Conservation (phyloP, 495 filamentous ascomycete species). For the Bombardia bombarda region DNA sequence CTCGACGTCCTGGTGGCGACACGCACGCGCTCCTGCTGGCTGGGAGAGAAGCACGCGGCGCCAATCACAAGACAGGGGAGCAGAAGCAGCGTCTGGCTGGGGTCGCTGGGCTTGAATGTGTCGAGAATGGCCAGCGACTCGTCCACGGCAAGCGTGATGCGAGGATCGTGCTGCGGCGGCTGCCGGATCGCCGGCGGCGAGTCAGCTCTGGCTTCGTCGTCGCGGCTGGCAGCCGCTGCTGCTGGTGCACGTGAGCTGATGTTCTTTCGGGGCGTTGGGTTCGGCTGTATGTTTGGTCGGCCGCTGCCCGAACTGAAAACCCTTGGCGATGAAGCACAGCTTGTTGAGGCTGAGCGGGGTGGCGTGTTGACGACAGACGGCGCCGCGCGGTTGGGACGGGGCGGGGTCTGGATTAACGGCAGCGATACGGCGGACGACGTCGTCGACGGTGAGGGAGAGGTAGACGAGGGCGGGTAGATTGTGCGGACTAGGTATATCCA, state of each 20-base stretch:
- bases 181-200: slow-evolving; percentile 44
- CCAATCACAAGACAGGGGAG: slow-evolving; percentile 86
- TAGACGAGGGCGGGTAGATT: slow-evolving; percentile 52
- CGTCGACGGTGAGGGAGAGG: slow-evolving; percentile 17
- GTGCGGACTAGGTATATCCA: slow-evolving; percentile 89
- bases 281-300: slow-evolving; percentile 2
- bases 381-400: not conserved
- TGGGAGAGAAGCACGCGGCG: slow-evolving; percentile 65
- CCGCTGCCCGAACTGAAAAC: slow-evolving; percentile 4
- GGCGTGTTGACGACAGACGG: slow-evolving; percentile 25
- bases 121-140: slow-evolving; percentile 60
- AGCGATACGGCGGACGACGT: slow-evolving; percentile 19
- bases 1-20: slow-evolving; percentile 61
- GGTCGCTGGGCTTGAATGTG: slow-evolving; percentile 50
- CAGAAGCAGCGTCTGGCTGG: slow-evolving; percentile 66
- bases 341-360: slow-evolving; percentile 31
- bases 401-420: slow-evolving; percentile 7
- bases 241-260: not conserved
- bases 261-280: slow-evolving; percentile 2
- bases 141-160: slow-evolving; percentile 69
- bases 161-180: slow-evolving; percentile 41
- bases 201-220: slow-evolving; percentile 7
- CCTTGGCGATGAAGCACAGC: slow-evolving; percentile 32
- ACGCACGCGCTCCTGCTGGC: slow-evolving; percentile 62
- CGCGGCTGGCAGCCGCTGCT: too few relatives aligned